phyloP scores from a whole-genome alignment of 225 moss, liverwort and hornwort genomes.

The Asterella californica region DNA sequence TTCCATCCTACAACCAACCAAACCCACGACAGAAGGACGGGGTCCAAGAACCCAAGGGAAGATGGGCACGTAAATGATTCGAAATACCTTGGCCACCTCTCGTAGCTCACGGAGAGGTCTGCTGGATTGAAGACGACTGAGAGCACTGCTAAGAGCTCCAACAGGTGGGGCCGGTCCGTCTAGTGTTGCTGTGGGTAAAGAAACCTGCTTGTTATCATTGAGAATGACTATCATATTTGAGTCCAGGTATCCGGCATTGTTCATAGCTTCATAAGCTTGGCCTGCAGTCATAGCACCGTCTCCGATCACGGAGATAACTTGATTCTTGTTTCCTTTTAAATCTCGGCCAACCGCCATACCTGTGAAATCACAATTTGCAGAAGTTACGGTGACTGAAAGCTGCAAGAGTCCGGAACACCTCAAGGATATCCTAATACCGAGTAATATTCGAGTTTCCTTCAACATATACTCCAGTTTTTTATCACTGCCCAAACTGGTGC shows the following conservation, averaged over 20 bases:
- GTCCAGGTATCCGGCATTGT: slow-evolving; percentile 47
- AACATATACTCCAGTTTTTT: too few species aligned
- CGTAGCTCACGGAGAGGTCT: slow-evolving; percentile 29
- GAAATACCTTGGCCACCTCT: slow-evolving; percentile 35
- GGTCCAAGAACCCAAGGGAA: background rate
- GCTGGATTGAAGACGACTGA: slow-evolving; percentile 41
- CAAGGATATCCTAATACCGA: background rate
- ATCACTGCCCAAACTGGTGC: background rate
- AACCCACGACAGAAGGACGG: background rate
- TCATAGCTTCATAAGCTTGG: slow-evolving; percentile 54
- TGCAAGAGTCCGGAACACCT: background rate
- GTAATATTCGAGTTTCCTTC: too few species aligned
- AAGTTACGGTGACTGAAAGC: background rate
- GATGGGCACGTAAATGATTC: background rate
- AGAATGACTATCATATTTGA: slow-evolving; percentile 45
- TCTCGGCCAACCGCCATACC: slow-evolving; percentile 50
- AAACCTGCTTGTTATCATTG: slow-evolving; percentile 52
- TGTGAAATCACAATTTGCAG: slow-evolving; percentile 4
- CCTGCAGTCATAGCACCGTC: slow-evolving; percentile 52
- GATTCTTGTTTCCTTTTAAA: slow-evolving; percentile 31
- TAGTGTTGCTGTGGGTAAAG: slow-evolving; percentile 45
- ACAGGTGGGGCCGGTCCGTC: slow-evolving; percentile 49
- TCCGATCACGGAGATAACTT: slow-evolving; percentile 46
- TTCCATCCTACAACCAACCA: background rate
- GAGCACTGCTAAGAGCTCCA: slow-evolving; percentile 42